Conservation (phyloP, 1,139 yeast genomes). For the Sugiyamaella neomexicana region DNA sequence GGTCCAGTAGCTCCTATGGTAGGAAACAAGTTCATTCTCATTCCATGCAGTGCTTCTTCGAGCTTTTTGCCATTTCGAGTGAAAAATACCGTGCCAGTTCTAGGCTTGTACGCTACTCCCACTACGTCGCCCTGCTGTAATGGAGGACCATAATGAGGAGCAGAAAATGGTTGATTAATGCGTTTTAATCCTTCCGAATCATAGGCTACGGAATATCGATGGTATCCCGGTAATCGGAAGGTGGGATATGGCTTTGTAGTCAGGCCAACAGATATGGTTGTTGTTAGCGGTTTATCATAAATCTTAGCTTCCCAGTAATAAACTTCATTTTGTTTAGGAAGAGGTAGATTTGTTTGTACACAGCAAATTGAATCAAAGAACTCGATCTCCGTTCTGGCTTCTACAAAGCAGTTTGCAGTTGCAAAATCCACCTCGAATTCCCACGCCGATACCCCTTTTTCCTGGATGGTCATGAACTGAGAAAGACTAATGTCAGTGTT, state of each 20-base stretch:
- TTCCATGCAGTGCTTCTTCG: constrained; percentile 78
- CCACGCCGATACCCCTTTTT: constrained; percentile 92
- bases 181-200: constrained; percentile 83
- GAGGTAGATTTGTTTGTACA: constrained; percentile 80
- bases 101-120: constrained; percentile 84
- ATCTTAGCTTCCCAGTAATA: constrained; percentile 87
- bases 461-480: constrained; percentile 67
- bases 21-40: constrained; percentile 80
- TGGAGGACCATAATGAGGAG: constrained; percentile 71
- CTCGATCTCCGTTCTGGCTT: constrained; percentile 73
- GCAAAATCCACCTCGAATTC: constrained; percentile 72
- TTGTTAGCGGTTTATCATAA: constrained; percentile 57
- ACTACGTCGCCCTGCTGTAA: constrained; percentile 84
- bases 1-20: constrained; percentile 83
- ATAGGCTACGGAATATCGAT: constrained; percentile 79
- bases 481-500: constrained; percentile 45
- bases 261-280: constrained; percentile 70
- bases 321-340: constrained; percentile 82
- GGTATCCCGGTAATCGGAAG: constrained; percentile 83
- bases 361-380: constrained; percentile 73
- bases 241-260: constrained; percentile 88
- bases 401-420: constrained; percentile 60
- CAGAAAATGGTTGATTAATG: constrained; percentile 78
- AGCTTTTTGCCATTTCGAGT: constrained; percentile 89
- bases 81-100: constrained; percentile 79